A percentile compares a stretch with the other conserved stretches of the same genome.
Evolutionary conservation across 2,329 filamentous ascomycete genomes (phyloP).

Genomic region (Teratosphaeria viscida): DNA sequence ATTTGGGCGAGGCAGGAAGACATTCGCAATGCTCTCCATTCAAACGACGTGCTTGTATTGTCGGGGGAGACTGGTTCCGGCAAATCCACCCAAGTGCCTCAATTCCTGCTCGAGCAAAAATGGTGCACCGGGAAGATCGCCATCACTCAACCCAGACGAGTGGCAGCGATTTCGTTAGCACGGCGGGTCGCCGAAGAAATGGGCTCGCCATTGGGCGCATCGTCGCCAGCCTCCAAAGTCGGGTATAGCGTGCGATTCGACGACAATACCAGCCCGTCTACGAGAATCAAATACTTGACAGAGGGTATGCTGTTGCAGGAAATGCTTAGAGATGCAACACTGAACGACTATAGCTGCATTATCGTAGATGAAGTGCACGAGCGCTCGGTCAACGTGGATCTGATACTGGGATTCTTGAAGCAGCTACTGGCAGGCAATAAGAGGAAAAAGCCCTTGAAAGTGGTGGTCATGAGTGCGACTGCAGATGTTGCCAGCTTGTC

Average conservation of each 20-base stretch:
- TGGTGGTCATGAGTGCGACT: conserved; percentile 95
- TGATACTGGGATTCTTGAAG: conserved; percentile 79
- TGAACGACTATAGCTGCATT: conserved; percentile 78
- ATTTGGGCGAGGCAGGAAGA: conserved; percentile 66
- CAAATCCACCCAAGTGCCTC: conserved; percentile 92
- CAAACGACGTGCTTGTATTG: conserved; percentile 64
- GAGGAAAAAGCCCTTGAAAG: conserved; percentile 66
- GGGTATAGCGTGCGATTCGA: conserved; percentile 96
- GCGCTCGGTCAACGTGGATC: conserved; percentile 84
- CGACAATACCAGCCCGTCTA: conserved; percentile 68
- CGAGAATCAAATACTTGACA: conserved; percentile 84
- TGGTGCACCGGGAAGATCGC: conserved; percentile 86
- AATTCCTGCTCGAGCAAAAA: conserved; percentile 67
- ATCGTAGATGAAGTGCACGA: conserved; percentile 97
- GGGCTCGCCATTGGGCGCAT: conserved; percentile 51
- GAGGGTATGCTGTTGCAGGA: conserved; percentile 96
- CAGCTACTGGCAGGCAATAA: conserved; percentile 40
- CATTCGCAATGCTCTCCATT: conserved; percentile 54
- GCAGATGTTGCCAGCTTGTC: conserved; percentile 73
- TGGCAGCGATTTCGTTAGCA: conserved; percentile 86
- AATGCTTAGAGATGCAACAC: conserved; percentile 70
- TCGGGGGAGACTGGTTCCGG: conserved; percentile 93
- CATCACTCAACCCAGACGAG: conserved; percentile 85
- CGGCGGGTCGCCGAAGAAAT: conserved; percentile 78
- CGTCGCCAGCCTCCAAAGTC: conserved; percentile 54